phyloP scores from a whole-genome alignment of 441 rosid genomes.

The Eutrema salsugineum region DNA sequence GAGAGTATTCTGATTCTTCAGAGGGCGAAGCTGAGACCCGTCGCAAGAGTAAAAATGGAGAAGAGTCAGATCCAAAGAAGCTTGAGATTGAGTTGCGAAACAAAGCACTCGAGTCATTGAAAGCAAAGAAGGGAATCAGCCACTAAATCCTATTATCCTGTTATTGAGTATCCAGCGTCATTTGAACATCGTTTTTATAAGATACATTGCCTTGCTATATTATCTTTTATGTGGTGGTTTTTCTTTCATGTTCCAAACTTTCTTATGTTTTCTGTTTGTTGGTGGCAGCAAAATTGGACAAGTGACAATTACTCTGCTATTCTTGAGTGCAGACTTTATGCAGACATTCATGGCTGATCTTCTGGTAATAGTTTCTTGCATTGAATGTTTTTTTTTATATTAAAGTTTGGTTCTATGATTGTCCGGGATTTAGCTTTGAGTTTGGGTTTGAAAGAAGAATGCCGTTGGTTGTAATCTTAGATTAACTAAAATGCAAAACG shows the following conservation, averaged over 20 bases:
- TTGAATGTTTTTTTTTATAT: background rate
- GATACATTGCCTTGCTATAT: constrained; percentile 31
- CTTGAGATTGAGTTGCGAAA: constrained; percentile 94
- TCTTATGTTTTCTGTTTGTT: constrained; percentile 68
- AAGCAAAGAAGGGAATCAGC: constrained; percentile 89
- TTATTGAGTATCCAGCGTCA: constrained; percentile 24
- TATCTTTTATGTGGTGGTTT: constrained; percentile 29
- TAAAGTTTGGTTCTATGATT: background rate
- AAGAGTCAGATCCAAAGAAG: constrained; percentile 60
- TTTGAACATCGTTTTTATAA: constrained; percentile 30
- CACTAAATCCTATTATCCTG: constrained; percentile 36
- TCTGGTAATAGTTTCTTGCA: constrained; percentile 59
- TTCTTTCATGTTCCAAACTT: constrained; percentile 35
- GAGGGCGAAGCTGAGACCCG: constrained; percentile 45
- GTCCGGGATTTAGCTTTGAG: background rate
- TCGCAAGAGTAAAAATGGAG: constrained; percentile 44
- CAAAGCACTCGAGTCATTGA: constrained; percentile 89
- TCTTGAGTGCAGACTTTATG: constrained; percentile 71
- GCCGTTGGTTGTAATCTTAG: background rate
- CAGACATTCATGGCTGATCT: constrained; percentile 70
- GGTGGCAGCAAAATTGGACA: constrained; percentile 88
- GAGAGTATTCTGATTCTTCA: constrained; percentile 44
- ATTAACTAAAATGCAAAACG: background rate
- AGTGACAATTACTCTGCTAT: constrained; percentile 83
- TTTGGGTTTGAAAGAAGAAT: background rate